A percentile compares a stretch with the other conserved stretches of the same genome.
Evolutionary conservation across 352 stramenopile genomes (phyloP).

Genomic region (Pythium biforme): DNA sequence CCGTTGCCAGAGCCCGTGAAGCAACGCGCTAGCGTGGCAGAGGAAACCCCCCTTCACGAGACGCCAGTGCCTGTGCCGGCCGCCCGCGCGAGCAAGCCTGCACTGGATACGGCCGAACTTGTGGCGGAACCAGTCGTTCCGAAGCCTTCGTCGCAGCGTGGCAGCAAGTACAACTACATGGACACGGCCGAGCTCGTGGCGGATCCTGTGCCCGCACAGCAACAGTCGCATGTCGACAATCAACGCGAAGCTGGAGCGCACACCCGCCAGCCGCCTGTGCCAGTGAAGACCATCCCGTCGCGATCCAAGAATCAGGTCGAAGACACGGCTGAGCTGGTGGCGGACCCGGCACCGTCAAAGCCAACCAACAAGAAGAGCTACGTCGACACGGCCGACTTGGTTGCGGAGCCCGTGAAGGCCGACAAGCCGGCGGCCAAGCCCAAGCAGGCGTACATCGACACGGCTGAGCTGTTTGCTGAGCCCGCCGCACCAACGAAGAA

Average conservation of each 20-base stretch:
- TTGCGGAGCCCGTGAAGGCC: background rate
- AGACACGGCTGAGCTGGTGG: conserved; percentile 23
- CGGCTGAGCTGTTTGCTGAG: conserved; percentile 16
- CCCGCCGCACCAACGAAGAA: background rate
- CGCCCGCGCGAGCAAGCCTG: conserved; percentile 2
- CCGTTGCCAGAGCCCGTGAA: conserved; percentile 2
- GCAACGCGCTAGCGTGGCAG: background rate
- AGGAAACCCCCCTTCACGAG: background rate
- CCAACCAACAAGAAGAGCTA: conserved; percentile 6
- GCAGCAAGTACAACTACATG: conserved; percentile 3
- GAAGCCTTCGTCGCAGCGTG: background rate
- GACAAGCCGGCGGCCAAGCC: conserved; percentile 5
- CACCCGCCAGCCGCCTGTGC: background rate
- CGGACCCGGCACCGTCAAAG: conserved; percentile 1
- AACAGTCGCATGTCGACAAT: background rate
- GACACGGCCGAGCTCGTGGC: conserved; percentile 21
- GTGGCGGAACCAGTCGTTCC: conserved; percentile 1
- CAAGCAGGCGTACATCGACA: conserved; percentile 11
- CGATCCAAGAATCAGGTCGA: conserved; percentile 2
- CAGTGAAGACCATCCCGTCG: conserved; percentile 1
- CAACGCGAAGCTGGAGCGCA: conserved; percentile 3
- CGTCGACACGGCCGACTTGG: conserved; percentile 16
- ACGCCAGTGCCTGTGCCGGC: background rate
- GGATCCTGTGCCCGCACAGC: background rate
- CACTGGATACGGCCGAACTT: background rate